Evolutionary conservation across 2,329 filamentous ascomycete species (phyloP).

Genomic region (Boeremia exigua): DNA sequence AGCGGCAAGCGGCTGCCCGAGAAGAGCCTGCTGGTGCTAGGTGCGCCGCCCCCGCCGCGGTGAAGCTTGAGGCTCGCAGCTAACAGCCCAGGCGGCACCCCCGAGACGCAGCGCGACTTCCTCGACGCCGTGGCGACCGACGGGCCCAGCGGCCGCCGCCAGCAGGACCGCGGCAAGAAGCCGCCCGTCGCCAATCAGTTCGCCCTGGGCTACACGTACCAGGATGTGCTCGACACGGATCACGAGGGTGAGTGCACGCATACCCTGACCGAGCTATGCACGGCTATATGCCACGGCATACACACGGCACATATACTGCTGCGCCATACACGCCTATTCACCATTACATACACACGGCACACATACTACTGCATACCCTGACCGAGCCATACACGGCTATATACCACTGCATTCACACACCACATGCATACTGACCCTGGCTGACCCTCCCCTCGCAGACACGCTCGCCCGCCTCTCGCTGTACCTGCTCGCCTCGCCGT

Average conservation of each 20-base stretch:
- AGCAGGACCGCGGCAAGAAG: conserved; percentile 59
- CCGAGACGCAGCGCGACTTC: conserved; percentile 84
- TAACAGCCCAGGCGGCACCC: conserved; percentile 69
- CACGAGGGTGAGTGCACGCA: conserved; percentile 73
- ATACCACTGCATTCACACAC: too few relatives aligned
- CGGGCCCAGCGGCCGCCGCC: conserved; percentile 53
- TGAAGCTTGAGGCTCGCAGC: conserved; percentile 19
- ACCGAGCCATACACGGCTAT: too few relatives aligned
- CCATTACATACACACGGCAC: too few relatives aligned
- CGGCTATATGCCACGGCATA: too few relatives aligned
- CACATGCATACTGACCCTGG: too few relatives aligned
- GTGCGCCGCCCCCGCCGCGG: conserved; percentile 55
- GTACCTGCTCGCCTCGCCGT: conserved; percentile 86
- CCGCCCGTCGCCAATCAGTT: conserved; percentile 90
- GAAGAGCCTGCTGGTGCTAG: conserved; percentile 87
- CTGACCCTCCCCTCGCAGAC: conserved; percentile 60
- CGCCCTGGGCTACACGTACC: conserved; percentile 92
- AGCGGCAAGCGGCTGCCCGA: conserved; percentile 89
- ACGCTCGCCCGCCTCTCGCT: conserved; percentile 87
- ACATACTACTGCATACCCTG: too few relatives aligned
- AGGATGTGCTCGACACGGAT: conserved; percentile 90
- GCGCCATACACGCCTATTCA: too few relatives aligned
- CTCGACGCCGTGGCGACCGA: conserved; percentile 61
- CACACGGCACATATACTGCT: too few relatives aligned
- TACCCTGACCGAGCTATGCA: neutral